Evolutionary conservation across 164 flowering plant species (phyloP), one percentile per base, ranked within the genome.

Genomic region (Magnolia officinalis): DNA sequence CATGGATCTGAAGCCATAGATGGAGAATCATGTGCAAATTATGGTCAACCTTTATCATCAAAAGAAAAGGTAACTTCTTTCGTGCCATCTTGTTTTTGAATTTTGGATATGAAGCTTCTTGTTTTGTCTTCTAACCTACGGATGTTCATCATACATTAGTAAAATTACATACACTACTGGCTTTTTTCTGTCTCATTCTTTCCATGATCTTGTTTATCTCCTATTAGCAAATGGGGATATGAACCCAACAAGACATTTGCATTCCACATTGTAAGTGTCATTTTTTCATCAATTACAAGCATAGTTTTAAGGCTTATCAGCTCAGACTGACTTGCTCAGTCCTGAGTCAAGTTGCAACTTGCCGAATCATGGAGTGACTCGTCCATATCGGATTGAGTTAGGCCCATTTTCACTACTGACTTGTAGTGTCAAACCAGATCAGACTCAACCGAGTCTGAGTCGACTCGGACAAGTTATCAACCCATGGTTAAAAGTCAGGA

Each of bases 51-150:
- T 21, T 55, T 14, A 18, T 74, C 76, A 69, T 72, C 73, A 70
- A 73, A 80, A 65, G 81, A 82, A 76, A 86, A 85, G 92, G 97
- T 90, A 82, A 76, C 7, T 59, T 49, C 74, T 49, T 70, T 49
- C 49, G 1, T 14, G 2, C 50, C 21, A 29, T 37, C 45, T 37
- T 11, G 6, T 5, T 31, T 68, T 31, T 68, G 19, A 68, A 68
- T 29, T 68, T 68, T 65, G 23, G 26, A 65, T 65, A 11, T 20
- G 14, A 61, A 26, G 19, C 26, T 14, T 18, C 52, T 59, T 37
- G 45, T 37, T 9, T 73, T 8, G 11, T 61, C 52, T 61, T 52
- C 20, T 26, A 9, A 8, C 13, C 9, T 1, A 19, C n/a, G 21
- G 8, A 5, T 37, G 0, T n/a, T 73, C 23, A 20, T 63, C 75